Conservation (phyloP, 2,329 filamentous ascomycete genomes). For the Cytospora paraplurivora region DNA sequence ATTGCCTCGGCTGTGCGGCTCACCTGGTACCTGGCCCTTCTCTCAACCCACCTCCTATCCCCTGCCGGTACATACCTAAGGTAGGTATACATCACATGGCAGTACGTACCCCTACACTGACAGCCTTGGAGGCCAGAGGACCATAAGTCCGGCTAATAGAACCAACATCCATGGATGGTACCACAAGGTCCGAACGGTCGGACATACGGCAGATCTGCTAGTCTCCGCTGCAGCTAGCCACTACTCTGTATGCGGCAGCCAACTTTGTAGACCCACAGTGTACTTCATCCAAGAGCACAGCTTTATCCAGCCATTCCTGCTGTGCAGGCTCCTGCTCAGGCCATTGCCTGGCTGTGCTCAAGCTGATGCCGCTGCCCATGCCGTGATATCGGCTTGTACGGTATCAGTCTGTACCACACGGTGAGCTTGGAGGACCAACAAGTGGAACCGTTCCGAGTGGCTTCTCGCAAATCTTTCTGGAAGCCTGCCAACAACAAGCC, state of each 20-base stretch:
- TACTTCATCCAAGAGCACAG: background rate
- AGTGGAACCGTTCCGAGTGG: background rate
- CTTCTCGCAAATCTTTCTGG: background rate
- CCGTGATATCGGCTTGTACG: background rate
- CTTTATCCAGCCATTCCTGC: background rate
- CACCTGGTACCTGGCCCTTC: background rate
- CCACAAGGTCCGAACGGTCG: background rate
- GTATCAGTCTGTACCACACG: background rate
- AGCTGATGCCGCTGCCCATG: constrained; percentile 3
- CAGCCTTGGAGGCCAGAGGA: background rate
- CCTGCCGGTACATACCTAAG: background rate
- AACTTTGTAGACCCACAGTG: background rate
- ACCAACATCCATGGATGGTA: background rate
- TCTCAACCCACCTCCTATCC: background rate
- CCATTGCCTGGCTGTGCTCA: background rate
- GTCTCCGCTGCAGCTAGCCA: constrained; percentile 3
- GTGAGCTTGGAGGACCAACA: background rate
- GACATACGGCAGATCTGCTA: background rate
- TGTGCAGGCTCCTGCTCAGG: background rate
- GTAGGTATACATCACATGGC: background rate
- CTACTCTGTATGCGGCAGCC: background rate
- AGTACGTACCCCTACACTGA: background rate
- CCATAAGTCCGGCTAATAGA: background rate
- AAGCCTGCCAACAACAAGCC: background rate
- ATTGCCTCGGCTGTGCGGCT: background rate